Percentiles rank a stretch among this genome's conserved stretches.
Evolutionary conservation across 768 basidiomycete genomes (phyloP).

Genomic region (Macrolepiota albuminosa): DNA sequence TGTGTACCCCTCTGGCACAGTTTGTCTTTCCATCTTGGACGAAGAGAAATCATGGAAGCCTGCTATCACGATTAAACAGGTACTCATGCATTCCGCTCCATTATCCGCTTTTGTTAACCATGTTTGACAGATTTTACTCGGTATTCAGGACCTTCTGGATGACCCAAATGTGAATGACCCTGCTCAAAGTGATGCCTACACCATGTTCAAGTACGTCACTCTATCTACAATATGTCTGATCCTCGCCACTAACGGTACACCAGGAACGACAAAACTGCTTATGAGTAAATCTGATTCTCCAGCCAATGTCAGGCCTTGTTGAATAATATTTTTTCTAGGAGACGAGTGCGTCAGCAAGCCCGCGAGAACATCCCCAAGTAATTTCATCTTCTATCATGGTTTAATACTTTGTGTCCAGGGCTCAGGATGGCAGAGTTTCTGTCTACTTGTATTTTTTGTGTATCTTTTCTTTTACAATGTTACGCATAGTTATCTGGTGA

Average conservation of each 20-base stretch:
- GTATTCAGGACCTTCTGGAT: conserved; percentile 93
- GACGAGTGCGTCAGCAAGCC: conserved; percentile 80
- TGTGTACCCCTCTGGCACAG: conserved; percentile 98
- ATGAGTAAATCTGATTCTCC: conserved; percentile 57
- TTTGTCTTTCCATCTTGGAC: conserved; percentile 95
- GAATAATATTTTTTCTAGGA: conserved; percentile 36
- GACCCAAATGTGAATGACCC: conserved; percentile 97
- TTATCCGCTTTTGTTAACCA: background rate
- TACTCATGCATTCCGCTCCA: conserved; percentile 22
- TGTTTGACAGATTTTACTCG: conserved; percentile 74
- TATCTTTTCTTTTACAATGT: background rate
- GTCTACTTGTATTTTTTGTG: conserved; percentile 1
- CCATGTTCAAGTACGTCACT: conserved; percentile 88
- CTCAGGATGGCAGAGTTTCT: background rate
- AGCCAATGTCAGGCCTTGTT: background rate
- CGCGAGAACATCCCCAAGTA: conserved; percentile 88
- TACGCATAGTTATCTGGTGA: conserved; percentile 2
- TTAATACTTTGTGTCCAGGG: background rate
- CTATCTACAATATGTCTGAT: background rate
- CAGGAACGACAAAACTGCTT: conserved; percentile 91
- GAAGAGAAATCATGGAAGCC: conserved; percentile 99
- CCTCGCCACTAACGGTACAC: conserved; percentile 7
- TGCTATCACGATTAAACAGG: conserved; percentile 98
- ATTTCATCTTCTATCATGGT: conserved; percentile 1
- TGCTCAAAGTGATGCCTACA: conserved; percentile 97